Base-by-base conservation (phyloP, 306 rosid genomes). In the Mimosa bimucronata region DNA sequence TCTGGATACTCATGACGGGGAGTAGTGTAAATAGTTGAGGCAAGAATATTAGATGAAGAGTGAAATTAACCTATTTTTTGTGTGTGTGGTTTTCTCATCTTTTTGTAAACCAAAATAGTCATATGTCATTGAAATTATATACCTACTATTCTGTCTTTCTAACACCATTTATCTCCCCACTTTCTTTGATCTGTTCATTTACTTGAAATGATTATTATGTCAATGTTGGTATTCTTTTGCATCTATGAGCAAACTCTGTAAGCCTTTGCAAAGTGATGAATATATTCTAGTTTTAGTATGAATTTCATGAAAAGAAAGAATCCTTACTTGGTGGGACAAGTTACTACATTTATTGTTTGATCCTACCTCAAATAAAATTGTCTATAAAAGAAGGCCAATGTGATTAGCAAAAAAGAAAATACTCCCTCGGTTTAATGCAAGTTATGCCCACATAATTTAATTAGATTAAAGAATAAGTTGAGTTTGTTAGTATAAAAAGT, bases 91-190 rank as follows among this genome's bases (percentile, higher is more conserved):
- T 48, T 74, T 37, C 61, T 87, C 34, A 83, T 77, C 77, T 80
- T 74, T 69, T 75, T 87, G 92, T 88, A 87, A 15, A 85, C 85
- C 87, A 53, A 44, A 90, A 74, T 66, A 85, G 83, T 78, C 66
- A 70, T 86, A 78, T 67, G 74, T 73, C 48, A 66, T 37, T 69
- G 73, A 21, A 71, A 50, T 74, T 77, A 64, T 9, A 3, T 65
- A 66, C 12, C 29, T 67, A 40, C 55, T 30, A 61, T 26, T 81
- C 61, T 53, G 30, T 23, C 41, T 8, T n/a, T 25, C 26, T 74
- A 53, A 28, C 3, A 55, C 40, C 68, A 41, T 81, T 70, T 52
- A 23, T 62, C 29, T 50, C 52, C 52, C 76, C 42, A 19, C 60
- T 72, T 61, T 72, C 70, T 83, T 38, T 16, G 1, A 0, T 37